Conservation (phyloP, 1,284 basidiomycete species). For the Pterulicium gracile region DNA sequence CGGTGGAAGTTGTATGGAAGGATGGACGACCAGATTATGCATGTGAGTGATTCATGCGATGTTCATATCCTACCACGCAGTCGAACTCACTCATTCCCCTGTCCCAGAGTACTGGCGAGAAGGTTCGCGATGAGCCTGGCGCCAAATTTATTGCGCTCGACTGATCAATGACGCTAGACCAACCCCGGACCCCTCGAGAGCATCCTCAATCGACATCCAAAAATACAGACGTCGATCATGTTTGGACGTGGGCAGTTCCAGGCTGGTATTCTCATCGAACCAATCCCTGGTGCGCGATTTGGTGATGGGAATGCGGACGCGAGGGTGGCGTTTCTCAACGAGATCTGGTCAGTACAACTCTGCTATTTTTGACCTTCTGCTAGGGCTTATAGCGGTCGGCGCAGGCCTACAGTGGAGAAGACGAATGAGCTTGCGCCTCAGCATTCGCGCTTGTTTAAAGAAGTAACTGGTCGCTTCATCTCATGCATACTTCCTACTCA, state of each 20-base stretch:
- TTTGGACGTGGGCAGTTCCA: constrained; percentile 29
- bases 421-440: constrained; percentile 27
- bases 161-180: not conserved
- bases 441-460: constrained; percentile 30
- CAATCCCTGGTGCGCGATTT: constrained; percentile 19
- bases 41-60: not conserved
- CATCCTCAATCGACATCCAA: constrained; percentile 24
- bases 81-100: not conserved
- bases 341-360: not conserved
- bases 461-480: too few relatives aligned
- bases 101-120: constrained; percentile 7
- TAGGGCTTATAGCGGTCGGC: too few relatives aligned
- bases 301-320: constrained; percentile 25
- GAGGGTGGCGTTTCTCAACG: not conserved
- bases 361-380: too few relatives aligned
- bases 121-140: constrained; percentile 27
- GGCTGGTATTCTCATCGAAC: constrained; percentile 30
- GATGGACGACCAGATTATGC: constrained; percentile 14
- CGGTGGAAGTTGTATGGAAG: constrained; percentile 6
- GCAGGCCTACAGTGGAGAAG: constrained; percentile 25
- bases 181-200: constrained; percentile 18
- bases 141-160: constrained; percentile 22
- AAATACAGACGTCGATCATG: constrained; percentile 25
- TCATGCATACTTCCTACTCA: too few relatives aligned
- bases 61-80: not conserved